Percentiles rank a stretch among this genome's conserved stretches.
Conservation (phyloP, 2,329 filamentous ascomycete genomes). For the Arthrobotrys iridis region DNA sequence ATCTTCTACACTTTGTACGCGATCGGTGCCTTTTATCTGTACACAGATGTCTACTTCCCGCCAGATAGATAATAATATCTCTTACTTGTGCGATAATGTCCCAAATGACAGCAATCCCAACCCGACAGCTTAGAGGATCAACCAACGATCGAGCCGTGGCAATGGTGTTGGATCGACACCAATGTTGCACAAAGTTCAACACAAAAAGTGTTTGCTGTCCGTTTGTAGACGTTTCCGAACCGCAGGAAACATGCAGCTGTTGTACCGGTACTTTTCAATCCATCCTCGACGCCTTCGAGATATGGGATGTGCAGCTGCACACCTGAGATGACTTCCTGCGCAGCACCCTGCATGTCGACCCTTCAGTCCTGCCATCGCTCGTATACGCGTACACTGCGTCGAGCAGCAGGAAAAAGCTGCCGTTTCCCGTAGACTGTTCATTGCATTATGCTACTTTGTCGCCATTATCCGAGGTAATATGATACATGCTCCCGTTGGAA, state of each 20-base stretch:
- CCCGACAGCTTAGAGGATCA: background rate
- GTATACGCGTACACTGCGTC: conserved; percentile 16
- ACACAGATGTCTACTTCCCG: too few species aligned
- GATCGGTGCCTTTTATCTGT: too few species aligned
- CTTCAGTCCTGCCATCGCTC: conserved; percentile 26
- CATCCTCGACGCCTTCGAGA: background rate
- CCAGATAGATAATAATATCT: too few species aligned
- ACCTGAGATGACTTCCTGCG: conserved; percentile 38
- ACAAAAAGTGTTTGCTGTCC: conserved; percentile 15
- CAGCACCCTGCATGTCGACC: conserved; percentile 22
- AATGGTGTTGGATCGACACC: conserved; percentile 3
- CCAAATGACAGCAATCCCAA: too few species aligned
- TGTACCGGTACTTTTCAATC: conserved; percentile 37
- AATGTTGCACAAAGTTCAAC: conserved; percentile 31
- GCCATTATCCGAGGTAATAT: conserved; percentile 17
- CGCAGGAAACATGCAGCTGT: background rate
- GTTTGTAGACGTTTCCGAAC: conserved; percentile 23
- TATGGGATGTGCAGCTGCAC: conserved; percentile 21
- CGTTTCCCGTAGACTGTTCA: conserved; percentile 22
- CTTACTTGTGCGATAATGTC: too few species aligned
- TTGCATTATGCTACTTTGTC: conserved; percentile 20
- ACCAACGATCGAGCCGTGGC: background rate
- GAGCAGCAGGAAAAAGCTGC: conserved; percentile 31
- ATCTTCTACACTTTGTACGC: too few species aligned
- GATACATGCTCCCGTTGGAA: background rate